These are phyloP conservation scores for Erodium maritimum DNA, from an alignment of 345 rosid genomes.

Conservation along the genomic window DNA sequence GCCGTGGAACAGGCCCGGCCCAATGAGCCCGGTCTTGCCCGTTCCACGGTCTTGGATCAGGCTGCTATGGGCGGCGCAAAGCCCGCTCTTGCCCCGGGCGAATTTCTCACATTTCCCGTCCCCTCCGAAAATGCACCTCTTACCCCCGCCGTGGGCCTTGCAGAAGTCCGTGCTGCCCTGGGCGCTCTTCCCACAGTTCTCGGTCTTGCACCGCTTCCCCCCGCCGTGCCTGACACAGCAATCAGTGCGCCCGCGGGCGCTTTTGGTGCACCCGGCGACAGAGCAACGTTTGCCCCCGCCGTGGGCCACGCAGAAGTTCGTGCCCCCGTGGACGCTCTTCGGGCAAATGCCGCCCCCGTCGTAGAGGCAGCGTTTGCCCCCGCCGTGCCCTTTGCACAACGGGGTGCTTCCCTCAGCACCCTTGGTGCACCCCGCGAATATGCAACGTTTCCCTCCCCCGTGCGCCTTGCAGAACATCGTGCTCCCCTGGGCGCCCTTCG, in stretches of 20 bases:
- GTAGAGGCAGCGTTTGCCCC: conserved; percentile 82
- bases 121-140: conserved; percentile 61
- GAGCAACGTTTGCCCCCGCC: conserved; percentile 94
- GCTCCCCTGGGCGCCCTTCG: conserved; percentile 95
- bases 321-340: conserved; percentile 93
- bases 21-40: conserved; percentile 45
- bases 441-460: conserved; percentile 92
- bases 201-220: conserved; percentile 65
- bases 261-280: conserved; percentile 77
- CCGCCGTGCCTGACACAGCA: conserved; percentile 91
- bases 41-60: conserved; percentile 40
- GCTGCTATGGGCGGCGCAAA: conserved; percentile 86
- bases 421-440: conserved; percentile 78
- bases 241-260: conserved; percentile 96
- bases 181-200: conserved; percentile 82
- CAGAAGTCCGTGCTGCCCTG: conserved; percentile 95
- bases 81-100: conserved; percentile 88
- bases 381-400: conserved; percentile 91
- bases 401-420: conserved; percentile 99
- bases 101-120: conserved; percentile 81
- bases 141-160: conserved; percentile 96
- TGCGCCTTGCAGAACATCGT: conserved; percentile 89
- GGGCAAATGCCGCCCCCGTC: conserved; percentile 97
- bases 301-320: conserved; percentile 86
- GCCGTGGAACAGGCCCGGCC: conserved; percentile 76